Evolutionary conservation across 1,284 basidiomycete species (phyloP).

Genomic region (Leccinum insolens): DNA sequence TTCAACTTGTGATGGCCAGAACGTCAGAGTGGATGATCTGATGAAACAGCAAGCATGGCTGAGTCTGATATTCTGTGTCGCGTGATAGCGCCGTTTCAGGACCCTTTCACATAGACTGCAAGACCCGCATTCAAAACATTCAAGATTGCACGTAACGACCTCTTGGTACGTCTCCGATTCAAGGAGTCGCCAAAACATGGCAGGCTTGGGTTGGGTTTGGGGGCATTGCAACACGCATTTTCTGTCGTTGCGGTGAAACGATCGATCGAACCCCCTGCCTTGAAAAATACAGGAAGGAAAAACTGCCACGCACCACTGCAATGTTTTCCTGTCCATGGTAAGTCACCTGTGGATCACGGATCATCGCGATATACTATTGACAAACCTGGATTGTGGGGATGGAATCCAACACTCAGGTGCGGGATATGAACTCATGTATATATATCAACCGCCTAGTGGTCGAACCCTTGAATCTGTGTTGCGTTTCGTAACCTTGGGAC

Average conservation of each 20-base stretch:
- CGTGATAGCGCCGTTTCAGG: background rate
- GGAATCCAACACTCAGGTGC: background rate
- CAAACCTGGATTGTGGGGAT: background rate
- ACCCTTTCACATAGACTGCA: background rate
- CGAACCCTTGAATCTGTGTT: background rate
- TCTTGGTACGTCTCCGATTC: constrained; percentile 48
- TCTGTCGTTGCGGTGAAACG: no score
- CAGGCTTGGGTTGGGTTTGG: no score
- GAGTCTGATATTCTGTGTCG: constrained; percentile 46
- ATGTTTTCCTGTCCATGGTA: no score
- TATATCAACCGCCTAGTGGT: background rate
- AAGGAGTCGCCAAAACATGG: background rate
- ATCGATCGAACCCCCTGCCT: no score
- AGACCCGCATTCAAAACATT: background rate
- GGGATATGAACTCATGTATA: background rate
- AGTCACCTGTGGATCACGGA: no score
- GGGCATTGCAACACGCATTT: no score
- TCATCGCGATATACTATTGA: background rate
- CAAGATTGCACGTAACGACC: constrained; percentile 22
- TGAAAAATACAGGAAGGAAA: no score
- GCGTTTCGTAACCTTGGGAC: background rate
- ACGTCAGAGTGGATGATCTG: constrained; percentile 50
- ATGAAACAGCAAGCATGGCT: constrained; percentile 57
- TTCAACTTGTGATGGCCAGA: constrained; percentile 53
- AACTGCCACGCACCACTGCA: no score